A percentile compares a stretch with the other conserved stretches of the same genome.
Conservation (phyloP, 208 protist species). For the Crithidia acanthocephali region DNA sequence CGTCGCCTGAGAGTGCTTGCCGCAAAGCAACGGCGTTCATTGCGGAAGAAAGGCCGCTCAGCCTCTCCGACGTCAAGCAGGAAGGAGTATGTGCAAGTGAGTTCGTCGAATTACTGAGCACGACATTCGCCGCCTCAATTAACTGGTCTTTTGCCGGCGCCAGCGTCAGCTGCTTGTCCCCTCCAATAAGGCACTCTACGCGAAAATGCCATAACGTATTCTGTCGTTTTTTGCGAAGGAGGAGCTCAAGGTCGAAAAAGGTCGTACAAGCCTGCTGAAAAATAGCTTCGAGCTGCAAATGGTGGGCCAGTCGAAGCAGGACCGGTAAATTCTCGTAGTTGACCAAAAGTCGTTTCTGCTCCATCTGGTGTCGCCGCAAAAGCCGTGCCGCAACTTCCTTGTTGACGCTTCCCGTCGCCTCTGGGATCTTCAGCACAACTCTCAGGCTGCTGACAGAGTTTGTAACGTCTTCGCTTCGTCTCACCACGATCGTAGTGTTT, state of each 20-base stretch:
- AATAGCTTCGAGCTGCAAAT: slow-evolving; percentile 73
- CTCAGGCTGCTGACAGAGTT: background rate
- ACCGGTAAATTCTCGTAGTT: slow-evolving; percentile 78
- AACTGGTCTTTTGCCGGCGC: slow-evolving; percentile 52
- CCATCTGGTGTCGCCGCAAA: slow-evolving; percentile 56
- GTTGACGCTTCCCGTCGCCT: slow-evolving; percentile 74
- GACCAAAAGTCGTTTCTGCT: slow-evolving; percentile 83
- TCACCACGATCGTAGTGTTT: slow-evolving; percentile 46
- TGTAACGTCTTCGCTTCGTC: slow-evolving; percentile 16
- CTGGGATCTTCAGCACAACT: slow-evolving; percentile 38
- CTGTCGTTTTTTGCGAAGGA: slow-evolving; percentile 35
- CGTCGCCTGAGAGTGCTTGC: slow-evolving; percentile 19
- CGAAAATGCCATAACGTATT: slow-evolving; percentile 71
- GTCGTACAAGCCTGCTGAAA: slow-evolving; percentile 71
- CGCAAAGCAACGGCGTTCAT: slow-evolving; percentile 20
- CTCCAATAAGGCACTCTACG: slow-evolving; percentile 63
- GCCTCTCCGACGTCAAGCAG: slow-evolving; percentile 23
- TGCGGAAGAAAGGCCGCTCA: slow-evolving; percentile 8
- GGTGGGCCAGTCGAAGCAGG: slow-evolving; percentile 83
- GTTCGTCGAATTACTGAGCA: slow-evolving; percentile 47
- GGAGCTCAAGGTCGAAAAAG: slow-evolving; percentile 59
- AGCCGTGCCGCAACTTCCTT: slow-evolving; percentile 82
- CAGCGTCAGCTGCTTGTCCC: slow-evolving; percentile 42
- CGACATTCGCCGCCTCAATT: slow-evolving; percentile 30
- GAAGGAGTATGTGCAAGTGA: slow-evolving; percentile 37